Percentiles rank a stretch among this genome's conserved stretches.
Conservation (phyloP, 345 rosid genomes). For the Eucalyptus camaldulensis region DNA sequence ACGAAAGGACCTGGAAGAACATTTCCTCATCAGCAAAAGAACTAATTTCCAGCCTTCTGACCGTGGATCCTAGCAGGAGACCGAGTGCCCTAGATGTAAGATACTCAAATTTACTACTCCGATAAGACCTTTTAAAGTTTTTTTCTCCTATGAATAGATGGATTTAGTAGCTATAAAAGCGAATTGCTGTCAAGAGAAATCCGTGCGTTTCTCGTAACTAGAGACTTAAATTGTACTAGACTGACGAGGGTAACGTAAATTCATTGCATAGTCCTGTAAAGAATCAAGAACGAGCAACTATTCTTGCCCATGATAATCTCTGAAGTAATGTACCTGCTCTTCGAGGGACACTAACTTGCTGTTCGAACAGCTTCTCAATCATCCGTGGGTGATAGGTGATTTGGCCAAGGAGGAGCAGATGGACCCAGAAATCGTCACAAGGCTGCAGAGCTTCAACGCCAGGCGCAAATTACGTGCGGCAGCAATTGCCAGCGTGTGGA, state of each 20-base stretch:
- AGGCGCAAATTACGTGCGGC: conserved; percentile 52
- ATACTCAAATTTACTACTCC: not conserved
- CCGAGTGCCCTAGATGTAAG: conserved; percentile 44
- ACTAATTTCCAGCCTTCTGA: conserved; percentile 36
- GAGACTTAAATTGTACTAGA: not conserved
- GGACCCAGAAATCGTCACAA: conserved; percentile 48
- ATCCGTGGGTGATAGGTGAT: conserved; percentile 61
- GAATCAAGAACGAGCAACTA: not conserved
- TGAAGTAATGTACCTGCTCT: not conserved
- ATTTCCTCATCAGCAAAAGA: conserved; percentile 48
- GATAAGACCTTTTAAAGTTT: not conserved
- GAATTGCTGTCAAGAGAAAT: not conserved
- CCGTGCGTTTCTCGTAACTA: not conserved
- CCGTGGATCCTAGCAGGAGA: conserved; percentile 48
- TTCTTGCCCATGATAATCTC: not conserved
- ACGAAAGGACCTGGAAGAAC: conserved; percentile 54
- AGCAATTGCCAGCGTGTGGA: conserved; percentile 48
- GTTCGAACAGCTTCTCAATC: conserved; percentile 26
- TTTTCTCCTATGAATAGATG: not conserved
- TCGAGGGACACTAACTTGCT: not conserved
- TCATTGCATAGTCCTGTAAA: not conserved
- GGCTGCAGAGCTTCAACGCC: conserved; percentile 47
- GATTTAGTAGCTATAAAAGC: not conserved
- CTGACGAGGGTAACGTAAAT: not conserved
- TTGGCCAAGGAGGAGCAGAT: conserved; percentile 45